Conservation (phyloP, 2,329 filamentous ascomycete genomes). For the Monosporascus sp. region DNA sequence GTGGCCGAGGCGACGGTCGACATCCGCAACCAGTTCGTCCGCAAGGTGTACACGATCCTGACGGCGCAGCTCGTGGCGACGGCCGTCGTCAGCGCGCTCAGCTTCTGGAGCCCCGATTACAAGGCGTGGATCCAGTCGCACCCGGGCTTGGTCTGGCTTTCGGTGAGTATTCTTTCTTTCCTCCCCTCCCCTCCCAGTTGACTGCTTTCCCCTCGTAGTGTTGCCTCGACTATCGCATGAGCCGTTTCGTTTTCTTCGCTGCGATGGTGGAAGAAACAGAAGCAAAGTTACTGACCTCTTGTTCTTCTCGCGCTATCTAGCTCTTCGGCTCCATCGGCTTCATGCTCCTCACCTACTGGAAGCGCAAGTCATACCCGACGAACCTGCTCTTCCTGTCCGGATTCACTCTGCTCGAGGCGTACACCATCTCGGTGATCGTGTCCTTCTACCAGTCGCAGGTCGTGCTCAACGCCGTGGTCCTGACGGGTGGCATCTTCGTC, state of each 20-base stretch:
- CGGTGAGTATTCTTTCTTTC: conserved; percentile 41
- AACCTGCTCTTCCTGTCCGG: conserved; percentile 88
- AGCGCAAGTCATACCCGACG: conserved; percentile 89
- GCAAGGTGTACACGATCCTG: conserved; percentile 97
- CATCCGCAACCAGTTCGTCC: conserved; percentile 93
- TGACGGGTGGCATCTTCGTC: conserved; percentile 80
- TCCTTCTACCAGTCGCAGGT: conserved; percentile 81
- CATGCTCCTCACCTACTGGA: conserved; percentile 88
- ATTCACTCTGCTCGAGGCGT: conserved; percentile 90
- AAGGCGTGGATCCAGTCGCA: conserved; percentile 82
- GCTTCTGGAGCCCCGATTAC: conserved; percentile 78
- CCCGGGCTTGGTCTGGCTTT: conserved; percentile 78
- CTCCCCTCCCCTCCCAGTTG: not conserved
- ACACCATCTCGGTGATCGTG: conserved; percentile 86
- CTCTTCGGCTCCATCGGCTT: conserved; percentile 78
- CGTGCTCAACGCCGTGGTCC: conserved; percentile 82
- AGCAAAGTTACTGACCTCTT: too few relatives aligned
- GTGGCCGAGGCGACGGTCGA: conserved; percentile 92
- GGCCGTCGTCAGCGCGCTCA: conserved; percentile 71
- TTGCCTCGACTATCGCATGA: too few relatives aligned
- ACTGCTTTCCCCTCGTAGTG: not conserved
- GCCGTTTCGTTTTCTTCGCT: not conserved
- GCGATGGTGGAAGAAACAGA: too few relatives aligned
- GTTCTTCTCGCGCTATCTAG: conserved; percentile 22
- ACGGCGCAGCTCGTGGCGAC: conserved; percentile 91